Evolutionary conservation across 495 filamentous ascomycete species (phyloP), one percentile per base, ranked within the genome.

Genomic region (Penicillium egyptiacum): DNA sequence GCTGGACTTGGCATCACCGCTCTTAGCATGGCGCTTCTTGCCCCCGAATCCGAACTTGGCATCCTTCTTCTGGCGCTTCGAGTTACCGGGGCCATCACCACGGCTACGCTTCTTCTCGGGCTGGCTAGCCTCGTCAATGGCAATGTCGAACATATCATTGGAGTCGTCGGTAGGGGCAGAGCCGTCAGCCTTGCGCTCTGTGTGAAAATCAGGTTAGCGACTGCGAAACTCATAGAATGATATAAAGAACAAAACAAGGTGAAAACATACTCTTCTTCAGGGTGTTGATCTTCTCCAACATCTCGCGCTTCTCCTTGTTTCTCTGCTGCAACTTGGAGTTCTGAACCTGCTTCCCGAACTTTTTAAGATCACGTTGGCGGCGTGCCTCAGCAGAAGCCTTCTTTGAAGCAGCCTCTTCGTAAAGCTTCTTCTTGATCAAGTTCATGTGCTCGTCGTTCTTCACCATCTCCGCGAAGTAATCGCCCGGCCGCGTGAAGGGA

Each of bases 381-480:
- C 91, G 84, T 25, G 94, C 94, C 72, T 98, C 94, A 19, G 87
- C 85, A 7, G 90, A 82, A 2, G 95, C 93, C 81, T 96, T 96
- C 82, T 94, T 96, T 49, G 81, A 76, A 30, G 92, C 89, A 10
- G 93, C 94, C 71, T 93, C 91, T 60, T 97, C 93, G 57, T 92
- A 82, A 66, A 98, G 78, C 82, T 95, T 96, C 71, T 85, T 83
- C 81, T 94, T 95, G 72, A 98, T 90, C 79, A 87, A 88, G 63
- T 88, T 88, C 94, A 98, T 98, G 69, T 96, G 95, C 79, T 95
- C 93, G 75, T 98, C 95, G 66, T 86, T 90, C 81, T 97, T 96
- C 58, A 97, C 84, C 89, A 96, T 98, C 81, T 98, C 94, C 25
- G 94, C 94, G 65, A 98, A 98, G 77, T 95, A 98, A 73, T 98